A percentile compares a stretch with the other conserved stretches of the same genome.
Evolutionary conservation across 225 moss, liverwort and hornwort genomes (phyloP).

Genomic region (Marchantia paleacea): DNA sequence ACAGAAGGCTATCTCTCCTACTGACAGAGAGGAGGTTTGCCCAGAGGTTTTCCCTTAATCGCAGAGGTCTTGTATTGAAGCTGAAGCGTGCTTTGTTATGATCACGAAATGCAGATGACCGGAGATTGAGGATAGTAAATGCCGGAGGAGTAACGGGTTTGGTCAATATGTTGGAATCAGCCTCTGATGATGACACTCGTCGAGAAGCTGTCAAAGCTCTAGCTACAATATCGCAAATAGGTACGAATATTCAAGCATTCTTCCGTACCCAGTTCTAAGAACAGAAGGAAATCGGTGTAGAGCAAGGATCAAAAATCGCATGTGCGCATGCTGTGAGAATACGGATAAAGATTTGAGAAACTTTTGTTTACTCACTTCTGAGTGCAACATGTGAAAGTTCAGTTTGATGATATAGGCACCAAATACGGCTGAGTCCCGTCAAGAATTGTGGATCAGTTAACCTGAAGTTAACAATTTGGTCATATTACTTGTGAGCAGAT

Average conservation of each 20-base stretch:
- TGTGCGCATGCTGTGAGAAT: too few relatives aligned
- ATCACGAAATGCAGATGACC: slow-evolving; percentile 51
- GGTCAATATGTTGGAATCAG: slow-evolving; percentile 71
- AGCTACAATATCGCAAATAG: slow-evolving; percentile 62
- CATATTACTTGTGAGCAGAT: slow-evolving; percentile 37
- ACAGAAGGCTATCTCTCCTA: neutral
- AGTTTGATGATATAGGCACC: neutral
- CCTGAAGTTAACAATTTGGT: neutral
- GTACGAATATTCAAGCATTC: slow-evolving; percentile 28
- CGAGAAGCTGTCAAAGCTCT: slow-evolving; percentile 87
- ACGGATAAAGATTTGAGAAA: too few relatives aligned
- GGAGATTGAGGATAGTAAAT: slow-evolving; percentile 75
- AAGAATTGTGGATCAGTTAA: neutral
- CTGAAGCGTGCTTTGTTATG: neutral
- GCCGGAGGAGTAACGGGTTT: slow-evolving; percentile 80
- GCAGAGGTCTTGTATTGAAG: neutral
- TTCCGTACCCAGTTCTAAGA: neutral
- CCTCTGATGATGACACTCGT: slow-evolving; percentile 74
- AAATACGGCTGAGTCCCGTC: neutral
- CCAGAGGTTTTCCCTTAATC: neutral
- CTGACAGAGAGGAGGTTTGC: neutral
- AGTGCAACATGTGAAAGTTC: neutral
- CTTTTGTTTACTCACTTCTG: neutral
- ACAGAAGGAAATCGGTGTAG: neutral
- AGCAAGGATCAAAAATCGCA: too few relatives aligned